phyloP scores from a whole-genome alignment of 768 basidiomycete species.

The Trametes gibbosa region DNA sequence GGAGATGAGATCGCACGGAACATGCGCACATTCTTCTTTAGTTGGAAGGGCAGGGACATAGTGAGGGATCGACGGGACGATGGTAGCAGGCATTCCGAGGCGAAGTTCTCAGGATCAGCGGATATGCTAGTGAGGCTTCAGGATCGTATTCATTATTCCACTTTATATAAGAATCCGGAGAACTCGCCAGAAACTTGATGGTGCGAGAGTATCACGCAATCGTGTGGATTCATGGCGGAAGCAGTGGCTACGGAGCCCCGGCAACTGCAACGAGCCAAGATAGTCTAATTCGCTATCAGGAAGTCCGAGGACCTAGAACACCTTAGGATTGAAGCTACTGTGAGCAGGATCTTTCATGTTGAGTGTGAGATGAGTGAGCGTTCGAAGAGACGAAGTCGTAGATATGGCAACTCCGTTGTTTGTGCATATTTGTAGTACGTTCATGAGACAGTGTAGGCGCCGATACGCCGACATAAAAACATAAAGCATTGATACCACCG shows the following conservation, averaged over 20 bases:
- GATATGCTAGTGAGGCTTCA: background rate
- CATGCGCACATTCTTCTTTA: conserved; percentile 1
- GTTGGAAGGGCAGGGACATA: conserved; percentile 28
- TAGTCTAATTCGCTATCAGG: background rate
- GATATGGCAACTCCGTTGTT: background rate
- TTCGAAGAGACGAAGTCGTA: no score
- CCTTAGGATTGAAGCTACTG: no score
- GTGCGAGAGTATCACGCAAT: conserved; percentile 14
- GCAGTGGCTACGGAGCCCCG: background rate
- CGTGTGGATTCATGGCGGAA: conserved; percentile 1
- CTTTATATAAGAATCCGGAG: background rate
- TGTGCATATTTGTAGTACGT: conserved; percentile 9
- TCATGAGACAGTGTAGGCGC: background rate
- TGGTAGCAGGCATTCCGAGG: conserved; percentile 14
- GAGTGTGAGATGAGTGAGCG: no score
- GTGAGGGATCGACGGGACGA: conserved; percentile 19
- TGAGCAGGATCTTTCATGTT: no score
- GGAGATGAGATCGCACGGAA: background rate
- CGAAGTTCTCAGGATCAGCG: no score
- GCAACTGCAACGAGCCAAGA: background rate
- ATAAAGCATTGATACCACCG: no score
- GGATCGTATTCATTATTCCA: no score
- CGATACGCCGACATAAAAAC: no score
- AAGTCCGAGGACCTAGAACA: no score
- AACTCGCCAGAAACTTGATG: background rate